Conservation (phyloP, 768 basidiomycete genomes). For the Lactarius psammicola region DNA sequence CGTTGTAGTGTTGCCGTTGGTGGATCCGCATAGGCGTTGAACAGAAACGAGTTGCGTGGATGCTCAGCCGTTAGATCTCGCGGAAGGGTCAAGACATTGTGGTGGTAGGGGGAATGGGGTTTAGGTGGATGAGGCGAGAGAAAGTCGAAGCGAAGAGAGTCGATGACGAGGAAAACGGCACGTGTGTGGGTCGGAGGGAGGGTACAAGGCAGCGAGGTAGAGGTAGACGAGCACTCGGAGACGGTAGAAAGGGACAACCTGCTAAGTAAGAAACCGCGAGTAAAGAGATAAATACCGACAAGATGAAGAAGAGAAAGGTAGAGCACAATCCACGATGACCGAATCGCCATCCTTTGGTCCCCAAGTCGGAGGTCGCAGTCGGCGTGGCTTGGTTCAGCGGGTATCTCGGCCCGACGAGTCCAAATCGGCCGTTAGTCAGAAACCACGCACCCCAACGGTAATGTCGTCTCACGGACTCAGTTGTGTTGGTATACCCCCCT, state of each 20-base stretch:
- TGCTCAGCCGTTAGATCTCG: constrained; percentile 58
- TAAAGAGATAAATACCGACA: constrained; percentile 85
- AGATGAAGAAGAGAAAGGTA: constrained; percentile 70
- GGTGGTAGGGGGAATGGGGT: constrained; percentile 67
- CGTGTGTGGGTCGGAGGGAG: constrained; percentile 68
- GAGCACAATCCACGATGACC: constrained; percentile 40
- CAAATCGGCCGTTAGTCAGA: too few relatives aligned
- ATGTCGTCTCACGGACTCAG: too few relatives aligned
- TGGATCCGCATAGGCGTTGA: constrained; percentile 89
- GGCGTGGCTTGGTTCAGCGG: too few relatives aligned
- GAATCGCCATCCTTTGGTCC: constrained; percentile 10
- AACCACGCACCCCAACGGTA: too few relatives aligned
- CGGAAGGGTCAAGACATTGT: constrained; percentile 80
- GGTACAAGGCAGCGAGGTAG: constrained; percentile 38
- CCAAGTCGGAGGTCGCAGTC: too few relatives aligned
- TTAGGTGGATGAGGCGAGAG: constrained; percentile 66
- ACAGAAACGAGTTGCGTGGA: constrained; percentile 78
- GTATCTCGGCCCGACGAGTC: too few relatives aligned
- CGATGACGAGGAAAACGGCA: constrained; percentile 84
- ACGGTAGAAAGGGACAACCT: constrained; percentile 66
- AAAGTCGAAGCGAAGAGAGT: constrained; percentile 93
- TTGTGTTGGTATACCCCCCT: too few relatives aligned
- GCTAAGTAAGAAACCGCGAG: constrained; percentile 84
- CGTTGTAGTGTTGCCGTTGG: constrained; percentile 94
- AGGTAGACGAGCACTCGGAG: constrained; percentile 41